These are phyloP conservation scores for Sclerotinia subarctica DNA, from an alignment of 2,329 filamentous ascomycete species.

Conservation along the genomic window DNA sequence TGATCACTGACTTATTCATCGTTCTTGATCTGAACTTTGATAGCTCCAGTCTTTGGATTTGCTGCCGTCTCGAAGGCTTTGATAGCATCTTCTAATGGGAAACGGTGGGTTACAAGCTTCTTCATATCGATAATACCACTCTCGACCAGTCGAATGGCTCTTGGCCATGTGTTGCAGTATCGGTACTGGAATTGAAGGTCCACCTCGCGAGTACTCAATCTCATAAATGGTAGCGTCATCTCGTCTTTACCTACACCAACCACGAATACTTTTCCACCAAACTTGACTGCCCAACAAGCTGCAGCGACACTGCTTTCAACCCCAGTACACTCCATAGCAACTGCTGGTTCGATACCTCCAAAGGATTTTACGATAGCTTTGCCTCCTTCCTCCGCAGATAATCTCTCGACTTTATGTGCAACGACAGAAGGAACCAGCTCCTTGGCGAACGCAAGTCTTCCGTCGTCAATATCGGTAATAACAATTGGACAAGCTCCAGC, in stretches of 20 bases:
- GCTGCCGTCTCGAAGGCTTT: slow-evolving; percentile 87
- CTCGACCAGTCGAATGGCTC: slow-evolving; percentile 83
- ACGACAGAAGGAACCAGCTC: slow-evolving; percentile 74
- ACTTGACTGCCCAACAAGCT: slow-evolving; percentile 87
- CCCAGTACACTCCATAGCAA: slow-evolving; percentile 90
- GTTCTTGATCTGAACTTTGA: slow-evolving; percentile 94
- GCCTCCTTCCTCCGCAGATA: slow-evolving; percentile 68
- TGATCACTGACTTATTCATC: slow-evolving; percentile 26
- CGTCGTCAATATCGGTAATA: slow-evolving; percentile 91
- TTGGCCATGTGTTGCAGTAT: slow-evolving; percentile 94
- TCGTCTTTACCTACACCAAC: slow-evolving; percentile 95
- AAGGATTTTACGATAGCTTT: slow-evolving; percentile 65
- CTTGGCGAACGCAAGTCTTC: slow-evolving; percentile 79
- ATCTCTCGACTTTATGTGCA: slow-evolving; percentile 73
- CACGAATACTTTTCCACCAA: slow-evolving; percentile 95
- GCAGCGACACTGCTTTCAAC: slow-evolving; percentile 84
- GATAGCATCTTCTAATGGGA: slow-evolving; percentile 77
- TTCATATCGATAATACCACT: slow-evolving; percentile 78
- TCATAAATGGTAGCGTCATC: slow-evolving; percentile 95
- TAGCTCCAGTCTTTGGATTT: slow-evolving; percentile 87
- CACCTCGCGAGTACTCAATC: slow-evolving; percentile 83
- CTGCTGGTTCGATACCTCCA: slow-evolving; percentile 74
- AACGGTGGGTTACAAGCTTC: slow-evolving; percentile 85
- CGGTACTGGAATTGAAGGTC: slow-evolving; percentile 97
- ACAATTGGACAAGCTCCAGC: slow-evolving; percentile 88